Conservation (phyloP, 371 early-diverging fungal genomes). For the Saksenaea vasiformis region DNA sequence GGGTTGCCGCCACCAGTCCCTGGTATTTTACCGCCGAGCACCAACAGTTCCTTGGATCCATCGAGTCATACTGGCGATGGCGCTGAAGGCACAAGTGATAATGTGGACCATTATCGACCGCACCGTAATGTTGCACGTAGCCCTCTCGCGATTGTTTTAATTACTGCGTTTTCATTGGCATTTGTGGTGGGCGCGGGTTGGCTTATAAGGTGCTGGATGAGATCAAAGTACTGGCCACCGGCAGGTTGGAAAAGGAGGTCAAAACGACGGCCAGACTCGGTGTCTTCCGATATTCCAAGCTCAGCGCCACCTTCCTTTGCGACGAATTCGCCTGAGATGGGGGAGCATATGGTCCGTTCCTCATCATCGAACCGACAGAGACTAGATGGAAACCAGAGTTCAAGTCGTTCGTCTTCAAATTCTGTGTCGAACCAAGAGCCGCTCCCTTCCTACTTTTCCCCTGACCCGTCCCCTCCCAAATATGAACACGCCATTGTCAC, state of each 20-base stretch:
- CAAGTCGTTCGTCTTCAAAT: slow-evolving; percentile 16
- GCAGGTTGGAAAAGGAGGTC: not conserved
- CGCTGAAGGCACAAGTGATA: too few relatives aligned
- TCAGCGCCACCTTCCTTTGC: slow-evolving; percentile 42
- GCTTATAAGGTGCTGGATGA: slow-evolving; percentile 15
- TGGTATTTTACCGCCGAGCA: slow-evolving; percentile 12
- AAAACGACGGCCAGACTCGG: slow-evolving; percentile 5
- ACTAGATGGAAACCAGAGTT: not conserved
- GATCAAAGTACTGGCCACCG: slow-evolving; percentile 14
- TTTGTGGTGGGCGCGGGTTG: slow-evolving; percentile 22
- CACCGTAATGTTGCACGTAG: slow-evolving; percentile 10
- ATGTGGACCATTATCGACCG: not conserved
- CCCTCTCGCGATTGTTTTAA: slow-evolving; percentile 31
- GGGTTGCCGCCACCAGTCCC: slow-evolving; percentile 26
- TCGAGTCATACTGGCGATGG: not conserved
- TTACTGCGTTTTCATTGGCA: slow-evolving; percentile 25
- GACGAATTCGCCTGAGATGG: slow-evolving; percentile 29
- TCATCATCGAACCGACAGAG: not conserved
- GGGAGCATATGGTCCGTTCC: not conserved
- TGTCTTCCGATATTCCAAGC: slow-evolving; percentile 17
- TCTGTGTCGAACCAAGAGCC: slow-evolving; percentile 20
- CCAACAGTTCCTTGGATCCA: not conserved
- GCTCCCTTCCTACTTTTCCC: slow-evolving; percentile 38
- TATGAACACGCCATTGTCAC: slow-evolving; percentile 53
- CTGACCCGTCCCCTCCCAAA: slow-evolving; percentile 42